Evolutionary conservation across 176 grass and related monocot species (phyloP).

Genomic region (Juncus effusus): DNA sequence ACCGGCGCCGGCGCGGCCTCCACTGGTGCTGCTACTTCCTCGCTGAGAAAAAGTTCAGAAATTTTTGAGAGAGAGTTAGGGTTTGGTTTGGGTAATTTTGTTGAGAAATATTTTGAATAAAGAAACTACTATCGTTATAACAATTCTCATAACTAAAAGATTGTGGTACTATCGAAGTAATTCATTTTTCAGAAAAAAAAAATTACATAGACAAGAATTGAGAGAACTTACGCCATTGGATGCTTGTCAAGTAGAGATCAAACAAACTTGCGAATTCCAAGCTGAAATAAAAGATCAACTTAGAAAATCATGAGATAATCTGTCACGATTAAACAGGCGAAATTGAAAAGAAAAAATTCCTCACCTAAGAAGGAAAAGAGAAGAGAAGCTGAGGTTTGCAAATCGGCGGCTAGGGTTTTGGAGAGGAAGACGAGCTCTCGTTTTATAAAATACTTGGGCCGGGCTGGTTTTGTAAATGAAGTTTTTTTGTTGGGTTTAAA

Average conservation of each 20-base stretch:
- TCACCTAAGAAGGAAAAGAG: slow-evolving; percentile 3
- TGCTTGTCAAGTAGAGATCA: slow-evolving; percentile 3
- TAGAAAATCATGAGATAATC: neutral
- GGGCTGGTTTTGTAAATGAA: too few species aligned
- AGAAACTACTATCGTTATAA: neutral
- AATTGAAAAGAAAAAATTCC: neutral
- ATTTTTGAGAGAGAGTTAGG: too few species aligned
- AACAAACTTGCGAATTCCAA: neutral
- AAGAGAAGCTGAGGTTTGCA: too few species aligned
- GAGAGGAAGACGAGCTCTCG: neutral
- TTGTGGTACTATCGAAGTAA: too few species aligned
- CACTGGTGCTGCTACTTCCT: slow-evolving; percentile 35
- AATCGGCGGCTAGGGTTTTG: slow-evolving; percentile 28
- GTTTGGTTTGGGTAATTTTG: neutral
- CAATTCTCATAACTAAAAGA: too few species aligned
- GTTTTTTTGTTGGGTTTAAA: too few species aligned
- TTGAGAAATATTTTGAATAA: neutral
- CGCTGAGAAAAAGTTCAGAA: slow-evolving; percentile 23
- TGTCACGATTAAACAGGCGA: neutral
- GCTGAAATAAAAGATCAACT: neutral
- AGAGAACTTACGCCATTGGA: slow-evolving; percentile 24
- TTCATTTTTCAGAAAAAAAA: neutral
- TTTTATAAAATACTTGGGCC: slow-evolving; percentile 6
- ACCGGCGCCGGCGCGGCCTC: slow-evolving; percentile 28
- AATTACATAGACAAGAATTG: neutral